These are phyloP conservation scores for Tulasnella sp. DNA, from an alignment of 768 basidiomycete species.

Conservation along the genomic window DNA sequence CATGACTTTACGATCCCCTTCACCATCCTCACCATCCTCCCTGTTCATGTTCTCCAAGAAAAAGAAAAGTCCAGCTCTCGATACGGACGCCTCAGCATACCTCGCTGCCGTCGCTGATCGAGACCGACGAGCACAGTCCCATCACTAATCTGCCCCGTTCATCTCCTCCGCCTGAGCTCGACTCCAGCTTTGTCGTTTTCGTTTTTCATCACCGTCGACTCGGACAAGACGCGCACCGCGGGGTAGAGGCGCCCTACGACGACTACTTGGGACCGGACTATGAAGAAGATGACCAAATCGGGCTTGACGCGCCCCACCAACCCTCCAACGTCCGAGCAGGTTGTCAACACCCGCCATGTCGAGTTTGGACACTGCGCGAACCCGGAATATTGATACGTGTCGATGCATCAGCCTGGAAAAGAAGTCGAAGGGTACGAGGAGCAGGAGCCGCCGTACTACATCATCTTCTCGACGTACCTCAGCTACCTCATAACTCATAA, in stretches of 20 bases:
- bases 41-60: conserved; percentile 55
- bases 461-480: conserved; percentile 84
- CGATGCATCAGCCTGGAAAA: conserved; percentile 47
- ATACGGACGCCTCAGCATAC: conserved; percentile 46
- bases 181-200: conserved; percentile 55
- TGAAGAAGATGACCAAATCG: conserved; percentile 31
- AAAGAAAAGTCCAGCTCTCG: conserved; percentile 27
- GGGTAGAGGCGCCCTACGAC: background rate
- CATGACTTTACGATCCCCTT: conserved; percentile 51
- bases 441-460: conserved; percentile 86
- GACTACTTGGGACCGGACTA: conserved; percentile 1
- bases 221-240: conserved; percentile 24
- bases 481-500: conserved; percentile 80
- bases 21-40: conserved; percentile 30
- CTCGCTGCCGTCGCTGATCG: conserved; percentile 50
- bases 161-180: conserved; percentile 58
- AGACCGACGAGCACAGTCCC: conserved; percentile 49
- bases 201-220: conserved; percentile 50
- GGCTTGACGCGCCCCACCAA: conserved; percentile 51
- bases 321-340: conserved; percentile 73
- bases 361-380: conserved; percentile 91
- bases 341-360: conserved; percentile 70
- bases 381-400: conserved; percentile 59
- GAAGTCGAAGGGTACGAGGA: conserved; percentile 43
- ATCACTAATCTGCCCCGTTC: conserved; percentile 27